Conservation (phyloP, 768 basidiomycete species). For the Podaxis sp. region DNA sequence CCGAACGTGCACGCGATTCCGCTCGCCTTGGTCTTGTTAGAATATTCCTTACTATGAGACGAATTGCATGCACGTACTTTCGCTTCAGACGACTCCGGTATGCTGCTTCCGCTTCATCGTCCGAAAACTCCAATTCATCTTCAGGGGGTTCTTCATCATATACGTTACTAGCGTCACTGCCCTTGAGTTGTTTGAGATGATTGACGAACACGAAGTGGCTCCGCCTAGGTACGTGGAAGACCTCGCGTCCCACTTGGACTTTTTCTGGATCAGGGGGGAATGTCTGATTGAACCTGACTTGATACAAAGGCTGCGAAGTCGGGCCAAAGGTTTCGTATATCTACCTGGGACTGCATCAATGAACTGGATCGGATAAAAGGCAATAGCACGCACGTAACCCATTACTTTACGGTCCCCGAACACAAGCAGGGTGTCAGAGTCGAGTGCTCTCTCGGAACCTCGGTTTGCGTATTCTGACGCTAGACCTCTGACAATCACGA, state of each 20-base stretch:
- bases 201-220: slow-evolving; percentile 85
- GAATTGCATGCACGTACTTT: slow-evolving; percentile 41
- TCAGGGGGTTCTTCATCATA: slow-evolving; percentile 93
- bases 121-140: slow-evolving; percentile 91
- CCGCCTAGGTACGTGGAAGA: slow-evolving; percentile 80
- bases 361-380: slow-evolving; percentile 6
- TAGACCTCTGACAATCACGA: slow-evolving; percentile 72
- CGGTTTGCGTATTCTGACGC: slow-evolving; percentile 41
- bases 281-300: slow-evolving; percentile 72
- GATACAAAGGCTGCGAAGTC: slow-evolving; percentile 86
- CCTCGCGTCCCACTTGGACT: slow-evolving; percentile 54
- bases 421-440: slow-evolving; percentile 88
- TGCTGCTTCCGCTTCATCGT: slow-evolving; percentile 88
- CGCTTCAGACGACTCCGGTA: slow-evolving; percentile 62
- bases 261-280: slow-evolving; percentile 62
- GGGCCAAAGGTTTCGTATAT: slow-evolving; percentile 97
- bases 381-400: slow-evolving; percentile 68
- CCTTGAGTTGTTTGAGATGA: slow-evolving; percentile 68
- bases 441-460: slow-evolving; percentile 66
- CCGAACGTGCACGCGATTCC: slow-evolving; percentile 49
- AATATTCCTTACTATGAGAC: slow-evolving; percentile 7
- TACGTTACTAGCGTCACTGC: slow-evolving; percentile 93
- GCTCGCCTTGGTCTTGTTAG: slow-evolving; percentile 43
- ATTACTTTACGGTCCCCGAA: slow-evolving; percentile 88
- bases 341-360: slow-evolving; percentile 39